Base-by-base conservation (phyloP, 495 filamentous ascomycete species). In the Usnea hakonensis region DNA sequence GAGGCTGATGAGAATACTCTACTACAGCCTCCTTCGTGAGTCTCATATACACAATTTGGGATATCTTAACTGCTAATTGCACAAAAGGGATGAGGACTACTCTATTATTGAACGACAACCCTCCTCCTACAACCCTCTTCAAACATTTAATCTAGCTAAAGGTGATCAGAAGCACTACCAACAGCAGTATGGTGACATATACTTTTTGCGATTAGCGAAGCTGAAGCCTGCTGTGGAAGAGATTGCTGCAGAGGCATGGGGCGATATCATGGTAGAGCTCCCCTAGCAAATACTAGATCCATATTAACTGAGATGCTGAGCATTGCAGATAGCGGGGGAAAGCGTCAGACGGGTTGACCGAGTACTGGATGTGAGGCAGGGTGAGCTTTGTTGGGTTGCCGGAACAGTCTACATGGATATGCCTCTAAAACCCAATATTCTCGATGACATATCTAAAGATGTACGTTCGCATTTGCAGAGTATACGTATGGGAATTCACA, bases 361-460 rank as follows among this genome's bases (percentile, higher is more conserved):
- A 65, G 95, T 97, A 40, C 80, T 99, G 13, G 93, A 97, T 77
- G 95, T 99, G 17, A 84, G 94, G 68, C 95, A 97, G 73, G 94
- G 94, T 57, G 86, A 97, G 74, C 76, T 97, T 32, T 97, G 95
- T 74, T 99, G 93, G 92, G 88, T 99, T 53, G 79, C 83, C 0
- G 95, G 95, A 11, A 99, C 95, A 0, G 84, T 96, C 35, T 99
- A 94, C 64, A 95, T 97, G 87, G 92, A 97, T 63, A 90, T 97
- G 90, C 86, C 89, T 19, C 71, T 97, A 68, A 99, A 99, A 73
- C 95, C 95, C 0, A 97, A 96, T 69, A 91, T 99, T 75, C 77
- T 99, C 37, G 93, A 96, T 30, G 95, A 99, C 67, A 84, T 99
- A 36, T 86, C 87, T 7, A 95, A 95, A 74, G 91, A 97, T 72